These are phyloP conservation scores for Hanseniaspora lindneri DNA, from an alignment of 805 yeast genomes.

Conservation along the genomic window DNA sequence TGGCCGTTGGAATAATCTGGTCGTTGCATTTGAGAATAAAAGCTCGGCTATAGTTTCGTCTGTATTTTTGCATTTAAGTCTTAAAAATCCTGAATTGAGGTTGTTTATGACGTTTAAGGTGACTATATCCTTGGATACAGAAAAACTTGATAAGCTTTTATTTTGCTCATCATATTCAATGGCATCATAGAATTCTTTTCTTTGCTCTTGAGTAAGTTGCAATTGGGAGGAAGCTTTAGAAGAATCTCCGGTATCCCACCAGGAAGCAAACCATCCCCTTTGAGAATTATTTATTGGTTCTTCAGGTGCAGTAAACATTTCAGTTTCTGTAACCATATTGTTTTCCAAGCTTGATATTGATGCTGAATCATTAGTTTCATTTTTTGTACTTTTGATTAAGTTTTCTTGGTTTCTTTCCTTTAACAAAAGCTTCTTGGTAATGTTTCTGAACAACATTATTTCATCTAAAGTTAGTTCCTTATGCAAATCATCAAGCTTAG, in stretches of 20 bases:
- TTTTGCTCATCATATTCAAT: constrained; percentile 75
- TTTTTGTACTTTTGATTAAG: background rate
- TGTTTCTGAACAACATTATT: constrained; percentile 69
- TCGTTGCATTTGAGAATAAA: constrained; percentile 68
- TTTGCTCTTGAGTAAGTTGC: constrained; percentile 70
- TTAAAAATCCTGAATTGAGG: constrained; percentile 65
- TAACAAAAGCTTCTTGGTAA: constrained; percentile 56
- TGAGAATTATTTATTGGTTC: constrained; percentile 13
- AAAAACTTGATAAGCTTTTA: constrained; percentile 30
- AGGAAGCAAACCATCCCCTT: constrained; percentile 56
- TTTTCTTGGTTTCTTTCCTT: constrained; percentile 36
- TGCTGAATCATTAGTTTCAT: constrained; percentile 2
- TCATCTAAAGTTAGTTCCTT: constrained; percentile 57
- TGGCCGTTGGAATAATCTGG: constrained; percentile 62
- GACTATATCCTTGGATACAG: constrained; percentile 62
- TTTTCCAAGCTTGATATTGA: constrained; percentile 15
- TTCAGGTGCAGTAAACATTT: constrained; percentile 9
- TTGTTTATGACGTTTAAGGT: constrained; percentile 56
- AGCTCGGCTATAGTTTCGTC: constrained; percentile 54
- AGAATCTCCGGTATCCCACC: constrained; percentile 42
- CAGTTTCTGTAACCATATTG: constrained; percentile 17
- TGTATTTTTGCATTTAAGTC: constrained; percentile 34
- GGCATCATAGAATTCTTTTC: constrained; percentile 81
- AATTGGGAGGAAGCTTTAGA: constrained; percentile 29
- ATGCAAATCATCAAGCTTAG: constrained; percentile 44